Percentiles rank a stretch among this genome's conserved stretches.
phyloP scores from a whole-genome alignment of 345 rosid genomes.

The Noccaea caerulescens region DNA sequence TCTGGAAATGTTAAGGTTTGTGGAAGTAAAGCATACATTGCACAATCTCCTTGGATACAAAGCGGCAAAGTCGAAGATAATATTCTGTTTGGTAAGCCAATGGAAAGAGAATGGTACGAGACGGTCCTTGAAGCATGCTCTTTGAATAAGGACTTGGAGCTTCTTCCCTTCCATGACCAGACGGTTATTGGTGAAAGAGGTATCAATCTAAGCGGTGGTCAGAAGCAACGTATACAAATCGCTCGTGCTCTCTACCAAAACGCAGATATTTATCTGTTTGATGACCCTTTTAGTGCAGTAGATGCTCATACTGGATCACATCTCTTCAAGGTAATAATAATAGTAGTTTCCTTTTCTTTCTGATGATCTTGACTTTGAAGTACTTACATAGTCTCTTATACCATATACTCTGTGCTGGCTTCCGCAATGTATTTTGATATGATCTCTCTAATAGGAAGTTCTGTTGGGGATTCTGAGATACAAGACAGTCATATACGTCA shows the following conservation, averaged over 20 bases:
- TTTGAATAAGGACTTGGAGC: constrained; percentile 59
- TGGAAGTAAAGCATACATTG: constrained; percentile 70
- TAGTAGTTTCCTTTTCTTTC: neutral
- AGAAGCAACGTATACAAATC: constrained; percentile 78
- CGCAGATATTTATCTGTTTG: constrained; percentile 72
- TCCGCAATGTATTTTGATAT: neutral
- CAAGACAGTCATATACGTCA: constrained; percentile 66
- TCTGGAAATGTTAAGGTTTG: constrained; percentile 57
- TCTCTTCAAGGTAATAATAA: constrained; percentile 55
- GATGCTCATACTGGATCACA: constrained; percentile 77
- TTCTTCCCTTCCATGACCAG: constrained; percentile 59
- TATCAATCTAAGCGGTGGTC: constrained; percentile 83
- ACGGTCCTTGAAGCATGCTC: constrained; percentile 65
- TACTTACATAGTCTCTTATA: constrained; percentile 16
- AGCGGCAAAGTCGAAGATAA: constrained; percentile 71
- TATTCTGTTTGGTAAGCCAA: constrained; percentile 58
- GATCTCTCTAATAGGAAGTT: constrained; percentile 54
- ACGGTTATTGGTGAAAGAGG: constrained; percentile 82
- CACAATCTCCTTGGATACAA: constrained; percentile 86
- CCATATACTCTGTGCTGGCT: constrained; percentile 6
- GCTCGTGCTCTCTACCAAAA: constrained; percentile 74
- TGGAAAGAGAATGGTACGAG: constrained; percentile 54
- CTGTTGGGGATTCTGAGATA: constrained; percentile 53
- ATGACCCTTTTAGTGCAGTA: constrained; percentile 87
- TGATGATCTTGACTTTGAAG: constrained; percentile 8